Conservation (phyloP, 179 eudicot species). For the Camellia oleifera region DNA sequence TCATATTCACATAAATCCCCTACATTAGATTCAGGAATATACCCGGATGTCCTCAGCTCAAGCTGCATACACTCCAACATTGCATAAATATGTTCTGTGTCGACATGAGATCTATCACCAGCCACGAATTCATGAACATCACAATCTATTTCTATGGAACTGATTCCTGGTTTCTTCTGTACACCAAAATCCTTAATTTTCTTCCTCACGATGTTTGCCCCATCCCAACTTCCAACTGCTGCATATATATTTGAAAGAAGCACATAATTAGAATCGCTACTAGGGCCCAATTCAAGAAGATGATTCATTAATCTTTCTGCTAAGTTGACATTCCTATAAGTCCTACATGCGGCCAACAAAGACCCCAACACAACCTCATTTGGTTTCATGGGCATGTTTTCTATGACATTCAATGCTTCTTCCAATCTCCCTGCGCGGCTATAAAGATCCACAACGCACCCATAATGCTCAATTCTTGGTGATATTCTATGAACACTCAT, state of each 20-base stretch:
- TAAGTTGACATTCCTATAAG: conserved; percentile 43
- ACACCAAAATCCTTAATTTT: conserved; percentile 62
- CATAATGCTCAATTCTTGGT: conserved; percentile 72
- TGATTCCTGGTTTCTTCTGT: conserved; percentile 63
- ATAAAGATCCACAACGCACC: conserved; percentile 67
- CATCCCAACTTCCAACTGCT: conserved; percentile 62
- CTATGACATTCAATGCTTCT: conserved; percentile 52
- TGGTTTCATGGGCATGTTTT: conserved; percentile 72
- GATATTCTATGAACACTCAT: conserved; percentile 33
- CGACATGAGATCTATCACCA: conserved; percentile 58
- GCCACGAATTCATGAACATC: conserved; percentile 58
- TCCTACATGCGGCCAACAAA: conserved; percentile 63
- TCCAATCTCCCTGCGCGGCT: conserved; percentile 73
- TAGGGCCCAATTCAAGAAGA: conserved; percentile 45
- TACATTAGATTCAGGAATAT: conserved; percentile 23
- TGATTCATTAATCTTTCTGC: conserved; percentile 60
- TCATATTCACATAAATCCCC: conserved; percentile 22
- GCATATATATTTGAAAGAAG: conserved; percentile 73
- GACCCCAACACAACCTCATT: conserved; percentile 71
- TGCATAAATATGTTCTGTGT: conserved; percentile 38
- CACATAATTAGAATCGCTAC: conserved; percentile 57
- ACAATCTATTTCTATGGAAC: conserved; percentile 62
- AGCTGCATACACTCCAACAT: conserved; percentile 42
- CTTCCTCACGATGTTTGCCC: conserved; percentile 57
- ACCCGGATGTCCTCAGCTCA: conserved; percentile 35